phyloP scores from a whole-genome alignment of 2,329 filamentous ascomycete species.

The Aureobasidium musti region DNA sequence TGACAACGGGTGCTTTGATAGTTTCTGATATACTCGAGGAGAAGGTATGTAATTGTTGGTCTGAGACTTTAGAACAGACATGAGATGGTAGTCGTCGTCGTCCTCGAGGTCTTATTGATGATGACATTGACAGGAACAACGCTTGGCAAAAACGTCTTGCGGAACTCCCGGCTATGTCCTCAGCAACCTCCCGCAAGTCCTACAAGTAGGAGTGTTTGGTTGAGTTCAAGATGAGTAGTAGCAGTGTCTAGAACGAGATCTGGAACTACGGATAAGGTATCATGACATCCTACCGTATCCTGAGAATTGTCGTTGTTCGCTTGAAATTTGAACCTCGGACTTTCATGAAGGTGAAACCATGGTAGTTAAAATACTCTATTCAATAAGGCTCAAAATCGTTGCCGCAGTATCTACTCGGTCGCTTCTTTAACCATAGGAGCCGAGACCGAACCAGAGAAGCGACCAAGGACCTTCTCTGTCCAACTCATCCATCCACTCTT shows the following conservation, averaged over 20 bases:
- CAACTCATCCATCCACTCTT: neutral
- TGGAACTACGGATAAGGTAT: no score
- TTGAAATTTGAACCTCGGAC: no score
- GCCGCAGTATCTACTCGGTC: neutral
- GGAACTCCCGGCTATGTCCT: neutral
- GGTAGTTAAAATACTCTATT: no score
- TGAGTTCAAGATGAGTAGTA: no score
- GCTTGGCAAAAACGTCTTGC: constrained; percentile 14
- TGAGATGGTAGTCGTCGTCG: neutral
- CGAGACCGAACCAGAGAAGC: neutral
- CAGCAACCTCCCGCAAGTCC: neutral
- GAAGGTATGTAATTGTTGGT: neutral
- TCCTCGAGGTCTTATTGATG: constrained; percentile 14
- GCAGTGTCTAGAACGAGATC: no score
- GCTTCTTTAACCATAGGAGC: constrained; percentile 19
- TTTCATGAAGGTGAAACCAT: no score
- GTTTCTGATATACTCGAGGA: neutral
- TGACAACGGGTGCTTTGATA: neutral
- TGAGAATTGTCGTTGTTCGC: no score
- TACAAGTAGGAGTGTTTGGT: neutral
- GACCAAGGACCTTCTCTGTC: neutral
- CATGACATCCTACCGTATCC: no score
- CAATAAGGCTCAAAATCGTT: no score
- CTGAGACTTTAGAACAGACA: neutral
- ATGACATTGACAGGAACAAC: constrained; percentile 15